Percentiles rank a stretch among this genome's conserved stretches.
Evolutionary conservation across 2,329 filamentous ascomycete genomes (phyloP).

Genomic region (Penicillium brevicompactum): DNA sequence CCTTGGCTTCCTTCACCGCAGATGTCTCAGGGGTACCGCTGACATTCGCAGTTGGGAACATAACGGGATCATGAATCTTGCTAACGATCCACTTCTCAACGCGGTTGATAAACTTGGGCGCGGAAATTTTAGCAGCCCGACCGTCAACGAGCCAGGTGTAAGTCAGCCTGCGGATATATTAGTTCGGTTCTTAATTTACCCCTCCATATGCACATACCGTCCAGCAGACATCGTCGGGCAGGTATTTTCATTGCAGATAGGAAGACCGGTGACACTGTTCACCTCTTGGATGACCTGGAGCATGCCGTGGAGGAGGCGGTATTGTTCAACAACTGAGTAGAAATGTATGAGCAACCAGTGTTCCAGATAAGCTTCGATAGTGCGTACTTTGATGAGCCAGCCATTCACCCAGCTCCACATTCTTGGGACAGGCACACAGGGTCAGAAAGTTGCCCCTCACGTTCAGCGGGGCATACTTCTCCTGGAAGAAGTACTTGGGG

Average conservation of each 20-base stretch:
- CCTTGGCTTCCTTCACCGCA: conserved; percentile 55
- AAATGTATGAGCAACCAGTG: conserved; percentile 11
- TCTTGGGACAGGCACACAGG: conserved; percentile 86
- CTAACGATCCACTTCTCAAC: conserved; percentile 97
- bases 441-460: conserved; percentile 99
- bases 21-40: conserved; percentile 60
- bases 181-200: conserved; percentile 16
- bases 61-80: conserved; percentile 85
- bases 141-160: conserved; percentile 95
- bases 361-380: not conserved
- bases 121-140: conserved; percentile 87
- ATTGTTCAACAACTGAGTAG: conserved; percentile 81
- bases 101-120: conserved; percentile 89
- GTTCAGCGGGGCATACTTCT: conserved; percentile 72
- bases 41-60: conserved; percentile 85
- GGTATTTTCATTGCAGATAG: conserved; percentile 79
- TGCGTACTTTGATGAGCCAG: conserved; percentile 84
- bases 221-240: conserved; percentile 96
- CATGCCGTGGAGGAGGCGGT: conserved; percentile 84
- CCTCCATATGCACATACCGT: conserved; percentile 62
- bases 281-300: conserved; percentile 85
- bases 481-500: conserved; percentile 55
- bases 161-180: conserved; percentile 66
- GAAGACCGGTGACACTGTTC: conserved; percentile 71
- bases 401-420: conserved; percentile 94